Evolutionary conservation across 2,329 filamentous ascomycete genomes (phyloP), one percentile per base, ranked within the genome.

Genomic region (Tricladium varicosporioides): DNA sequence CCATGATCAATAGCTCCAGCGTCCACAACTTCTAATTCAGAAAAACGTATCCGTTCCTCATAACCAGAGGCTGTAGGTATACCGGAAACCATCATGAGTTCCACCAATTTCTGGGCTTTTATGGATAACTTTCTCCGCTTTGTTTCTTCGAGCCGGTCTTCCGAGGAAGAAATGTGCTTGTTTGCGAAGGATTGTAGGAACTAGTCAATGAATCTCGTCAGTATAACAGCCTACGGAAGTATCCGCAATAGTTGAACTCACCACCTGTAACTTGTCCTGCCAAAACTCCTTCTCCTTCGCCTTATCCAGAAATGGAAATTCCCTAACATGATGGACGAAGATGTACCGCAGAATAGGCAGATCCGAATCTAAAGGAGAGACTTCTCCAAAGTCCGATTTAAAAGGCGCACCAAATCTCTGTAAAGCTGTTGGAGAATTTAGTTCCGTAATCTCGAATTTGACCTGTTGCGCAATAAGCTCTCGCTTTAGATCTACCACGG

Each of bases 21-120:
- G 69, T 99, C 94, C 27, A 99, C 91, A 19, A 97, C 92, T 70
- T 99, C 94, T 75, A 99, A 88, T 74, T 99, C 94, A 1, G 92
- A 91, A 71, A 99, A 99, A 51, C 92, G 85, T 69, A 99, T 97
- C 57, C 94, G 85, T 77, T 99, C 94, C 74, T 99, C 94, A 71
- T 97, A 99, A 1, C 94, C 94, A 4, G 92, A 97, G 3, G 94
- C 92, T 1, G 94, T 99, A 33, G 90, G 91, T 57, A 99, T 88
- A 40, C 94, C 94, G 7, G 93, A 97, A 8, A 99, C 94, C 92
- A 99, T 97, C 94, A 99, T 99, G 60, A 99, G 80, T 78, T 99
- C 94, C 10, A 99, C 91, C 57, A 99, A 78, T 77, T 99, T 99
- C 72, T 94, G 88, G 48, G 90, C 91, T 80, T 99, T 99, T 66